phyloP scores from a whole-genome alignment of 2,329 filamentous ascomycete species.

The Bipolaris bicolor region DNA sequence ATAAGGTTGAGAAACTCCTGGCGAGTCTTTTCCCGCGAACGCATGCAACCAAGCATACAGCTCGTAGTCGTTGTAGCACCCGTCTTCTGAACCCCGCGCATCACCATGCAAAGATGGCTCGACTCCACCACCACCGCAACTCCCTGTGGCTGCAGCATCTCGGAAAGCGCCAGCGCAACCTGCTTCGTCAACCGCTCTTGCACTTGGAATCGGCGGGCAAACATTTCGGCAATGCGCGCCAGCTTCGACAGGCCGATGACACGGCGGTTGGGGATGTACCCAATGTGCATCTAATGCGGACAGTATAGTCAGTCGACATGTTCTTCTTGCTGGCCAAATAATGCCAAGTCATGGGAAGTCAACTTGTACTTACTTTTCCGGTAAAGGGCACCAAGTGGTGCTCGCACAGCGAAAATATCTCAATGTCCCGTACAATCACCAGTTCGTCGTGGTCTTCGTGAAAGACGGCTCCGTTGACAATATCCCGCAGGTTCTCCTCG shows the following conservation, averaged over 20 bases:
- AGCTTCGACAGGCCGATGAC: conserved; percentile 96
- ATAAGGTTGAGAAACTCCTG: conserved; percentile 90
- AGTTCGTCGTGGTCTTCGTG: conserved; percentile 96
- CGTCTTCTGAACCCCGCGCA: conserved; percentile 97
- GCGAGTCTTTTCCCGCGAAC: conserved; percentile 88
- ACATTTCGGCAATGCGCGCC: conserved; percentile 96
- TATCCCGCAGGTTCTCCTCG: conserved; percentile 88
- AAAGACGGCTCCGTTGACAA: conserved; percentile 94
- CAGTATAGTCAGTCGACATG: conserved; percentile 9
- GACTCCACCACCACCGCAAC: conserved; percentile 98
- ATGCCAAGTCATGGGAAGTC: too few relatives aligned
- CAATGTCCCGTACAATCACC: conserved; percentile 97
- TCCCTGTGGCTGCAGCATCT: conserved; percentile 90
- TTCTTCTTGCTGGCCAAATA: too few relatives aligned
- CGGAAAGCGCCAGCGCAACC: conserved; percentile 90
- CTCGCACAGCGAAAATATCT: conserved; percentile 92
- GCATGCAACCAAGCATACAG: conserved; percentile 96
- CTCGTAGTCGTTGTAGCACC: conserved; percentile 87
- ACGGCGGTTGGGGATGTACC: conserved; percentile 89
- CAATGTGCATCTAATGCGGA: conserved; percentile 85
- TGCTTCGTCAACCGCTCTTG: conserved; percentile 97
- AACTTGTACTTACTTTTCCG: conserved; percentile 71
- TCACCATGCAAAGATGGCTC: conserved; percentile 96
- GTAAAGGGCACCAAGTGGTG: conserved; percentile 97
- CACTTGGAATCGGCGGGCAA: conserved; percentile 88